Evolutionary conservation across 2,329 filamentous ascomycete genomes (phyloP).

Genomic region (Monilinia fructigena): DNA sequence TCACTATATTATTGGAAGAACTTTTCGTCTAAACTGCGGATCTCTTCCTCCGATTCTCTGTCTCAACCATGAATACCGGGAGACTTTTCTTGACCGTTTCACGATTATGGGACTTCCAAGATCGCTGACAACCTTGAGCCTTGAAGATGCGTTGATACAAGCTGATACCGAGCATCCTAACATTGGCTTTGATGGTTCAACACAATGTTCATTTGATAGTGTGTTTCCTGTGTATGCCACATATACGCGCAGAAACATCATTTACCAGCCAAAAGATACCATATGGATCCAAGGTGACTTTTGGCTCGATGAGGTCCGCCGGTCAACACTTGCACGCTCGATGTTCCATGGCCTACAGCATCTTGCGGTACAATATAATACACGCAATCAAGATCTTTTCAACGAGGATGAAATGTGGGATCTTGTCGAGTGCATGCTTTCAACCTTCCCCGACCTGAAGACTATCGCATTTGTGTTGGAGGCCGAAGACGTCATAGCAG

Average conservation of each 20-base stretch:
- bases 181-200: not conserved
- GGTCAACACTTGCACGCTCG: slow-evolving; percentile 8
- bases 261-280: slow-evolving; percentile 2
- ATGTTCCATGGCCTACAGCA: not conserved
- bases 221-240: not conserved
- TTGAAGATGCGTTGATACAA: not conserved
- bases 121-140: not conserved
- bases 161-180: too few relatives aligned
- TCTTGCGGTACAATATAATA: slow-evolving; percentile 6
- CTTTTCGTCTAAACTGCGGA: not conserved
- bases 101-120: not conserved
- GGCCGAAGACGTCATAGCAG: not conserved
- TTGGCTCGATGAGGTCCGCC: slow-evolving; percentile 9
- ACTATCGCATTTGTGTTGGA: not conserved
- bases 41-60: not conserved
- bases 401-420: not conserved
- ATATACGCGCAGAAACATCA: not conserved
- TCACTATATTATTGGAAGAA: not conserved
- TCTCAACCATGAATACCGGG: slow-evolving; percentile 7
- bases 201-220: not conserved
- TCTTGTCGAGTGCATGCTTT: not conserved
- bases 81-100: not conserved
- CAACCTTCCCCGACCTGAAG: not conserved
- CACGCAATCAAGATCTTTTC: slow-evolving; percentile 1
- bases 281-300: slow-evolving; percentile 15